These are phyloP conservation scores for Dictyostelium brefeldianum DNA, from an alignment of 78 protist genomes.

Conservation along the genomic window DNA sequence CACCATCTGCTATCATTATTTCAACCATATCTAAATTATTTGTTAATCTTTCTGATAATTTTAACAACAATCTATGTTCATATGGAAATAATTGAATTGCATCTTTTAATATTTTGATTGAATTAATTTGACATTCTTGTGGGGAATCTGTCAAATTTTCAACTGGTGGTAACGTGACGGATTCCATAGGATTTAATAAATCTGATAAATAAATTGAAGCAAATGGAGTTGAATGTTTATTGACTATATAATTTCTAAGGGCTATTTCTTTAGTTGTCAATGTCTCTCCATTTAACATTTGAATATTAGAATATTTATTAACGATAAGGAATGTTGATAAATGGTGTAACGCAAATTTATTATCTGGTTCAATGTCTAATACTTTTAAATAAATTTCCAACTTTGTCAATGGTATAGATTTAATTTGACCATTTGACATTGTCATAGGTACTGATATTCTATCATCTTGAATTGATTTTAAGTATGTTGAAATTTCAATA, in stretches of 20 bases:
- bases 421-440: background rate
- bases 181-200: too few relatives aligned
- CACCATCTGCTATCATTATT: background rate
- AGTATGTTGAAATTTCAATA: background rate
- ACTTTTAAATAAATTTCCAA: background rate
- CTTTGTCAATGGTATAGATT: background rate
- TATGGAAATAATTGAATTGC: background rate
- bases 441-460: background rate
- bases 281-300: conserved; percentile 3
- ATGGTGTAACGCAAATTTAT: background rate
- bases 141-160: too few relatives aligned
- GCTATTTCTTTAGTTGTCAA: background rate
- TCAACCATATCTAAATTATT: background rate
- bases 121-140: background rate
- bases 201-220: background rate
- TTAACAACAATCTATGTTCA: background rate
- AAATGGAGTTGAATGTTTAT: conserved; percentile 1
- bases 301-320: background rate
- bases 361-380: background rate
- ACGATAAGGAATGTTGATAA: background rate
- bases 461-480: background rate
- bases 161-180: background rate
- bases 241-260: background rate
- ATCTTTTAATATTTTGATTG: background rate
- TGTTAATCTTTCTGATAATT: background rate